phyloP scores from a whole-genome alignment of 768 basidiomycete genomes.

The Lactarius trivialis region DNA sequence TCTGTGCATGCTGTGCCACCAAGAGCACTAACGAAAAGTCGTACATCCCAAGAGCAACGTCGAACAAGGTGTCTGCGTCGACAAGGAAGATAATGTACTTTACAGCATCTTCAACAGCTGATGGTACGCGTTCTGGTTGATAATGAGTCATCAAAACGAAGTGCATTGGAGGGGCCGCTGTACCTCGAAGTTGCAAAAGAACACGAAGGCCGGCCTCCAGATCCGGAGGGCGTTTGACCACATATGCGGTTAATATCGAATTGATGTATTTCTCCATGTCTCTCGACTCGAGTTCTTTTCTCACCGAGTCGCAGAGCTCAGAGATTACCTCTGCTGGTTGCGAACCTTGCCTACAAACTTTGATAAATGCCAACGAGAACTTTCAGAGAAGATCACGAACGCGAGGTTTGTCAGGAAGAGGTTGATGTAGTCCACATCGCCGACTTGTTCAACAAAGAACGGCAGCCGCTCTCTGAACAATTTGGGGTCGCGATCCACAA shows the following conservation, averaged over 20 bases:
- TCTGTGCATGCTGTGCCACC: conserved; percentile 95
- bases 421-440: conserved; percentile 88
- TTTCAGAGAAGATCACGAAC: conserved; percentile 36
- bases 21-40: conserved; percentile 93
- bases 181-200: conserved; percentile 75
- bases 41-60: conserved; percentile 97
- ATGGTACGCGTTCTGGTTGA: conserved; percentile 48
- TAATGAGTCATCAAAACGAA: not conserved
- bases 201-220: conserved; percentile 77
- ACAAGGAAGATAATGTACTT: conserved; percentile 98
- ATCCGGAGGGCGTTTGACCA: conserved; percentile 87
- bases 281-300: conserved; percentile 59
- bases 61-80: conserved; percentile 84
- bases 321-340: conserved; percentile 54
- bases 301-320: conserved; percentile 70
- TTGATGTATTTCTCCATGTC: conserved; percentile 81
- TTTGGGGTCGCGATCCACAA: conserved; percentile 76
- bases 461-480: conserved; percentile 58
- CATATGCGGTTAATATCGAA: conserved; percentile 86
- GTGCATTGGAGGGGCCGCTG: conserved; percentile 14
- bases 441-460: conserved; percentile 75
- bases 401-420: conserved; percentile 83
- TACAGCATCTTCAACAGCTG: conserved; percentile 89
- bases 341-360: conserved; percentile 47
- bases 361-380: conserved; percentile 2